Evolutionary conservation across 2,329 filamentous ascomycete species (phyloP), one percentile per base, ranked within the genome.

Genomic region (Colletotrichum trifolii): DNA sequence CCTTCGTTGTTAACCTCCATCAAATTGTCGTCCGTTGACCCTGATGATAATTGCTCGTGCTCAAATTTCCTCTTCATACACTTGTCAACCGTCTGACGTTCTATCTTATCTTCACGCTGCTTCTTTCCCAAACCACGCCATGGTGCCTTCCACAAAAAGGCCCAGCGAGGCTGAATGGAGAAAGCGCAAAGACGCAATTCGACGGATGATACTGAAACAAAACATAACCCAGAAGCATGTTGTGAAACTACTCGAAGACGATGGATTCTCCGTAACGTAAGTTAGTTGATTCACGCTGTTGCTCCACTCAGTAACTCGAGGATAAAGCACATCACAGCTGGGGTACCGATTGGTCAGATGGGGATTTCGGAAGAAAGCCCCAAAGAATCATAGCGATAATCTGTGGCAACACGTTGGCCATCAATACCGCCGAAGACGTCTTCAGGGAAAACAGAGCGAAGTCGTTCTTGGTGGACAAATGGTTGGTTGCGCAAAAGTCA

Each of bases 261-360:
- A 36, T 1, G 45, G 35, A 0, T 36, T 64, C 25, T 3, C 0
- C 3, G 39, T 64, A 2, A 64, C 49, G 61, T 50, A 25, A 8
- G 56, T 54, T 45, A 8, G 46, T 17, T 17, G 9, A 4, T 9
- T 9, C 13, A 17, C 7, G 1, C 17, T 8, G 60, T 56, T 0
- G 55, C 55, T 45, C 15, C 43, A 1, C 56, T 17, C 17, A 17
- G 17, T 17, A 65, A 33, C 50, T 65, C 8, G 57, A 65, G 15
- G 60, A 61, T 13, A 65, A 55, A 17, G 17, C 17, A 17, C 17
- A 17, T 17, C 17, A 17, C 17, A 17, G 17, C 17, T 17, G 17
- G 17, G 0, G 17, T 17, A 17, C 17, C 17, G 17, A 50, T 15
- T 65, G 35, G 50, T 17, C 4, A 25, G 35, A 9, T 65, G 62